Base-by-base conservation (phyloP, 192 early-diverging fungal species). In the Entrophospora sp. region DNA sequence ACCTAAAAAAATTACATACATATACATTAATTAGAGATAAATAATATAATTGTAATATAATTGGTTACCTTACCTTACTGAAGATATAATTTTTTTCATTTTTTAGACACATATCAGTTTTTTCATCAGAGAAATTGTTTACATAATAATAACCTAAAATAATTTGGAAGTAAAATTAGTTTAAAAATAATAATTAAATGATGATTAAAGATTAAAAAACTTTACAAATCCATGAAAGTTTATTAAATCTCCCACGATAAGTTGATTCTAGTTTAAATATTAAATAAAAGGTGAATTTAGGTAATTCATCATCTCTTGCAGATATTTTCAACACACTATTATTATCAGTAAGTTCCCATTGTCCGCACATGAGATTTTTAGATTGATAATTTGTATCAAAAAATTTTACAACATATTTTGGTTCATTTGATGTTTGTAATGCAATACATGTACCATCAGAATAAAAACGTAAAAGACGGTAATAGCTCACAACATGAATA, bases 401-500 rank as follows among this genome's bases (percentile, higher is more conserved):
- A 0, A 10, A 5, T 18, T 57, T 66, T 2, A 75, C 76, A 3
- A 77, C 61, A 5, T 53, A 30, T 6, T 30, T 38, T 5, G 73
- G 70, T 49, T 74, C 64, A 9, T 56, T 45, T 1, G 73, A 72
- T 0, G 67, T 63, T n/a, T 75, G 18, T 36, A 72, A 71, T 36
- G 68, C 51, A 10, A 75, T 30, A 12, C 77, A 56, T 6, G 63
- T 62, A 31, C 76, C 75, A 60, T 77, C 60, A 2, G 72, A 51
- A 31, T 77, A 79, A 38, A 79, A 79, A 4, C 75, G 36, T 12
- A 79, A 10, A 45, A 72, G 75, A n/a, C 76, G 51, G 48, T 75
- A 70, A 66, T 79, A 79, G 5, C 73, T 77, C 10, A 79, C 70
- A 12, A 79, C 14, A 49, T 77, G 76, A 49, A 77, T 66, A 1